These are phyloP conservation scores for Candida montana DNA, from an alignment of 805 yeast species.

Conservation along the genomic window DNA sequence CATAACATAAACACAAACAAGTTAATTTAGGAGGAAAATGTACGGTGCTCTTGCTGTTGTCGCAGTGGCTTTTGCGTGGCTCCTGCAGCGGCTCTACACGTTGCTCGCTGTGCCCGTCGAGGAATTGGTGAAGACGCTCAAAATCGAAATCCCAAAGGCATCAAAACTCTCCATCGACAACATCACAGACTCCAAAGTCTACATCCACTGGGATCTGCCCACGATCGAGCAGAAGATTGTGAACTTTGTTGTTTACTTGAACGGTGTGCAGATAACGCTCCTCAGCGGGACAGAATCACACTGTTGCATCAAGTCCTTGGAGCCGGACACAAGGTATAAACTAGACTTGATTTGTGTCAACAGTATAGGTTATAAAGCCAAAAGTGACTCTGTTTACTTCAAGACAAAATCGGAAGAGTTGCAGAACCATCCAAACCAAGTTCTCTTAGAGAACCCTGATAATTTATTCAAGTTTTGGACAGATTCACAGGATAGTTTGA, in stretches of 20 bases:
- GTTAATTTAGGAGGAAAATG: slow-evolving; percentile 8
- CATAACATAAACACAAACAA: neutral
- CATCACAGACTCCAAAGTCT: slow-evolving; percentile 40
- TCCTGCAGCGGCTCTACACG: slow-evolving; percentile 16
- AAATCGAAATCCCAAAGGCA: slow-evolving; percentile 50
- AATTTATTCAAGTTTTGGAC: slow-evolving; percentile 31
- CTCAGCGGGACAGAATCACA: slow-evolving; percentile 33
- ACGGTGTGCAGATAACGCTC: slow-evolving; percentile 32
- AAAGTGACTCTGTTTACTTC: slow-evolving; percentile 35
- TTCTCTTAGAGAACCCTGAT: slow-evolving; percentile 33
- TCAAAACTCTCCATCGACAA: slow-evolving; percentile 53
- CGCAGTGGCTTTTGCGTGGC: slow-evolving; percentile 20
- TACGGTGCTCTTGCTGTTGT: slow-evolving; percentile 17
- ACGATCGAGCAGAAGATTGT: slow-evolving; percentile 23
- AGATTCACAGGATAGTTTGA: slow-evolving; percentile 20
- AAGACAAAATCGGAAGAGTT: slow-evolving; percentile 30
- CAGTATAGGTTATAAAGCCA: slow-evolving; percentile 34
- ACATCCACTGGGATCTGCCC: slow-evolving; percentile 49
- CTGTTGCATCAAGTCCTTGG: slow-evolving; percentile 29
- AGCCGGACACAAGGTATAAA: slow-evolving; percentile 34
- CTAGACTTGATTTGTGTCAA: slow-evolving; percentile 40
- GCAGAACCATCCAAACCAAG: slow-evolving; percentile 17
- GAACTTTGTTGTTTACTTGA: slow-evolving; percentile 33
- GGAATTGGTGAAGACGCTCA: slow-evolving; percentile 39
- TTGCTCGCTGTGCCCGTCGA: slow-evolving; percentile 37